Evolutionary conservation across 305 asterid genomes (phyloP), one percentile per base, ranked within the genome.

Genomic region (Stenogyne calaminthoides): DNA sequence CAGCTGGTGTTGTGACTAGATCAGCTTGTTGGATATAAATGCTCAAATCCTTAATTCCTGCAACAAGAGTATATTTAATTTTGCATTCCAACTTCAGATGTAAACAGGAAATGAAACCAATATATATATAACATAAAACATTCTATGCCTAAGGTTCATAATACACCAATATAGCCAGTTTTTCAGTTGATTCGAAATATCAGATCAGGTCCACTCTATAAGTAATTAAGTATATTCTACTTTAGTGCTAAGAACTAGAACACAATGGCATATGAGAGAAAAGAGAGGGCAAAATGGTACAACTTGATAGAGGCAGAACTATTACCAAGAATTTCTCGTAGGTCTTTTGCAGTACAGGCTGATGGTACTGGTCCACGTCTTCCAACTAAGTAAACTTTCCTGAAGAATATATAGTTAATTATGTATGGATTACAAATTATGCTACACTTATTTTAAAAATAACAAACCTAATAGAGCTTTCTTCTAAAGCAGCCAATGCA

Each of bases 311-410:
- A 47, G 25, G 34, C 44, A 74, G 60, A 73, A 72, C 36, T 22
- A 51, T 63, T 86, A 92, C 99, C 96, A 54, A 95, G 83, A 81
- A 92, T 47, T 86, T 92, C 98, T 63, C 98, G 90, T 34, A 95
- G 80, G 83, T 95, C 99, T 84, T 95, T 95, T 4, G 99, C 91
- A 4, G 99, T 92, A 73, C 93, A 95, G 60, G 99, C 92, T 68
- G 96, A 96, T 83, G 91, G 98, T 49, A 87, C 95, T 4, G 98
- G 96, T 83, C 97, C 98, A 68, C 97, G 96, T 77, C 98, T 87
- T 77, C 98, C 98, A 76, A 93, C 96, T 82, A 93, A 78, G 87
- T 83, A 93, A 36, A 93, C 96, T 80, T n/a, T 91, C 87, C 97
- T 93, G 74, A 81, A 76, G 76, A 57, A 73, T 20, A 19, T 52